Percentiles rank a stretch among this genome's conserved stretches.
phyloP scores from a whole-genome alignment of 192 early-diverging fungal species.

The Spinellus fusiger region DNA sequence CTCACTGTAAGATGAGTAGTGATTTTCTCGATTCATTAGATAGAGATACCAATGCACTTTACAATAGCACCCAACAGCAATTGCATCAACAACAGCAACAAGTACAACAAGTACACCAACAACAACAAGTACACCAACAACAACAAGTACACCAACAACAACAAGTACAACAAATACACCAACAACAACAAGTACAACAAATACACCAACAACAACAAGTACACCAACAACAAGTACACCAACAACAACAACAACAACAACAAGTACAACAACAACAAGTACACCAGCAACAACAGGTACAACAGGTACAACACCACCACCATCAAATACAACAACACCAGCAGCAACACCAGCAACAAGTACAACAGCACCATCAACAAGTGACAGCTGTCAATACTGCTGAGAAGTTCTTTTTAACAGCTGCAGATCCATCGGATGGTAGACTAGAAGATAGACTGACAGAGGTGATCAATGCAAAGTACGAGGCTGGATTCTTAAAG shows the following conservation, averaged over 20 bases:
- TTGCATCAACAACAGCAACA: neutral
- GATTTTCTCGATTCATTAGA: slow-evolving; percentile 54
- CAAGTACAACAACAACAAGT: neutral
- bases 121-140: slow-evolving; percentile 8
- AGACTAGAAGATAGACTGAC: slow-evolving; percentile 84
- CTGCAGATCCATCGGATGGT: slow-evolving; percentile 86
- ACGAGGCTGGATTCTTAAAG: slow-evolving; percentile 91
- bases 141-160: neutral
- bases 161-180: neutral
- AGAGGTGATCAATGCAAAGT: slow-evolving; percentile 92
- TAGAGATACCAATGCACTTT: slow-evolving; percentile 21
- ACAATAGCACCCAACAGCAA: neutral
- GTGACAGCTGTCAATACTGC: slow-evolving; percentile 43
- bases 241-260: neutral
- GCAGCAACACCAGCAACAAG: slow-evolving; percentile 11
- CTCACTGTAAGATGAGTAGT: slow-evolving; percentile 21
- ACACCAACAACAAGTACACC: neutral
- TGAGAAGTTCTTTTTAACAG: slow-evolving; percentile 87
- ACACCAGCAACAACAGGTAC: slow-evolving; percentile 4
- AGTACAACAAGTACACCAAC: slow-evolving; percentile 4
- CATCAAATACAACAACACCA: neutral
- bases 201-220: neutral
- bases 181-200: slow-evolving; percentile 1
- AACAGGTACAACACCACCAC: slow-evolving; percentile 6
- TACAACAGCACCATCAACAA: slow-evolving; percentile 6